A percentile compares a stretch with the other conserved stretches of the same genome.
These are phyloP conservation scores for Saccharomycopsis lassenensis DNA, from an alignment of 805 yeast species.

Conservation along the genomic window DNA sequence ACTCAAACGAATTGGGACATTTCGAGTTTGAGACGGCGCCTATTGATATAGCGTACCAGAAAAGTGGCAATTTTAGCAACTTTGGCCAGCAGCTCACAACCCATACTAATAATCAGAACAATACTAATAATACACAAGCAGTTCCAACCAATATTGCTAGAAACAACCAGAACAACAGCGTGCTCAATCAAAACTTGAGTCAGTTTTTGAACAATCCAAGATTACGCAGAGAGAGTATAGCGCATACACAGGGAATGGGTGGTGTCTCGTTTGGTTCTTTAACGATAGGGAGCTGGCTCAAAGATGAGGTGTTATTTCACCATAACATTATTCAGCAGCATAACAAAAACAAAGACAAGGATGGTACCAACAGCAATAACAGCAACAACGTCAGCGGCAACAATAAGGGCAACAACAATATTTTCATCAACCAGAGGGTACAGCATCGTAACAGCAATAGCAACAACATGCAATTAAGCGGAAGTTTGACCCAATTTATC, in stretches of 20 bases:
- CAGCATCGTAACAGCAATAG: constrained; percentile 1
- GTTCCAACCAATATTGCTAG: constrained; percentile 1
- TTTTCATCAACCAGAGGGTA: background rate
- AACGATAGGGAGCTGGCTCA: constrained; percentile 90
- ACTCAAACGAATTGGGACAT: background rate
- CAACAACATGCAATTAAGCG: too few relatives aligned
- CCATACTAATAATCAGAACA: constrained; percentile 1
- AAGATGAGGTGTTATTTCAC: constrained; percentile 77
- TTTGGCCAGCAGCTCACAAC: constrained; percentile 3
- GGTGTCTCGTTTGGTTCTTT: constrained; percentile 97
- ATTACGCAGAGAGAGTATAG: constrained; percentile 80
- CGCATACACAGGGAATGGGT: constrained; percentile 96
- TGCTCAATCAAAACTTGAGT: constrained; percentile 14
- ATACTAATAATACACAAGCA: background rate
- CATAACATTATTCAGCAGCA: constrained; percentile 14
- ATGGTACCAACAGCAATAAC: constrained; percentile 1
- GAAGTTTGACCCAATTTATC: too few relatives aligned
- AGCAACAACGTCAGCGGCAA: background rate
- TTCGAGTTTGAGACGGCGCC: constrained; percentile 11
- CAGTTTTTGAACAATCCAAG: constrained; percentile 25
- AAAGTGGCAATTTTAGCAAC: constrained; percentile 3
- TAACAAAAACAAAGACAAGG: constrained; percentile 1
- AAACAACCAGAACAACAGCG: constrained; percentile 19
- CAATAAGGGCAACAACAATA: background rate
- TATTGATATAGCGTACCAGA: constrained; percentile 15